Base-by-base conservation (phyloP, 768 basidiomycete genomes). In the Russula brevipes region DNA sequence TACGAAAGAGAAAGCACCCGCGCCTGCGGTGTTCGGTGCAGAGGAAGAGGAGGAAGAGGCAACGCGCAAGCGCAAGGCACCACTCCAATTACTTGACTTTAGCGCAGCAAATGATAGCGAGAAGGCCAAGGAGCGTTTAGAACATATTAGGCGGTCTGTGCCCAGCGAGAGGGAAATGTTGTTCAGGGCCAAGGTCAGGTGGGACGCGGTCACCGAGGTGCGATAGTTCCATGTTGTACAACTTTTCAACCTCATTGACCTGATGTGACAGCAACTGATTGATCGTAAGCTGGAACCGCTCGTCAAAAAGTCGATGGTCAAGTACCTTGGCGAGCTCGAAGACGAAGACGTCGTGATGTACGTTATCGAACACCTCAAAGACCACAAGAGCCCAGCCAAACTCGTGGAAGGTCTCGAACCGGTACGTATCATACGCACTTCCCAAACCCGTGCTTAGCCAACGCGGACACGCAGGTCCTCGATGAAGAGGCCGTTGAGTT, bases 261-360 rank as follows among this genome's bases (percentile, higher is more conserved):
- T 42, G 54, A 30, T 47, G 42, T 35, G 3, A 31, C 60, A 95
- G 94, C 76, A 77, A 36, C 80, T 90, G 74, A 88, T 96, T 69
- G 89, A 91, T 69, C 82, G 85, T 46, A 97, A 96, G 74, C 79
- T 98, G 17, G 89, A 93, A 72, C 87, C 91, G 36, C 76, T 95
- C 57, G 85, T 94, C 33, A 89, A 91, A 66, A 82, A 84, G 8
- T 80, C 88, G 68, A 93, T 98, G 85, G 80, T 82, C 41, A 88
- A 89, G 72, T 92, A 90, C 70, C 84, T 98, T 12, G 94, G 94
- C 62, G 93, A 95, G 70, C 81, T 94, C 70, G 91, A 94, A 64
- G 94, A 96, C 70, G 91, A 94, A 65, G 94, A 98, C 71, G 81
- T 97, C 63, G 87, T 94, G 60, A 91, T 96, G 84, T 97, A 94